A percentile compares a stretch with the other conserved stretches of the same genome.
phyloP scores from a whole-genome alignment of 2,329 filamentous ascomycete genomes.

The Orbilia brochopaga region DNA sequence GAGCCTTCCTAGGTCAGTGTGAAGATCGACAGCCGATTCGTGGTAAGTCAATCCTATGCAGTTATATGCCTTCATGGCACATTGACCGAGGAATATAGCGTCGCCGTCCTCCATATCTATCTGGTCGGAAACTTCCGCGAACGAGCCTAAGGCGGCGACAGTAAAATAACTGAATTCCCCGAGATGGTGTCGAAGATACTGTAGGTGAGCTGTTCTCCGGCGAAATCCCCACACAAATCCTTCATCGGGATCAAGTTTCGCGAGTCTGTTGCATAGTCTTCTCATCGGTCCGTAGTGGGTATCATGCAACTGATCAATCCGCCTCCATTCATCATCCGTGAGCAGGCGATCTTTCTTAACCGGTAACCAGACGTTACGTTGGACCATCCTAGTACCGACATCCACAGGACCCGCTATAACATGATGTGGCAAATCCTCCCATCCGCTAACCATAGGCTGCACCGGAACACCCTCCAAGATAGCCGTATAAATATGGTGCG shows the following conservation, averaged over 20 bases:
- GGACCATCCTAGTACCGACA: neutral
- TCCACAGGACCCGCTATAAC: neutral
- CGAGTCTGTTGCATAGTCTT: constrained; percentile 2
- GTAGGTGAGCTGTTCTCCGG: constrained; percentile 7
- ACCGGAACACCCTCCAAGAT: constrained; percentile 5
- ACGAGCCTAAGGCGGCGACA: neutral
- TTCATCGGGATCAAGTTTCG: neutral
- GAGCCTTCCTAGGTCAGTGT: neutral
- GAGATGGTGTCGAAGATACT: constrained; percentile 3
- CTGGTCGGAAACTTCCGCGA: constrained; percentile 1
- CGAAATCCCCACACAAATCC: constrained; percentile 6
- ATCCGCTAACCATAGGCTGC: neutral
- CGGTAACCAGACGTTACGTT: constrained; percentile 4
- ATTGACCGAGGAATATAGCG: constrained; percentile 1
- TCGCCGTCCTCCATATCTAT: neutral
- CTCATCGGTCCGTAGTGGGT: neutral
- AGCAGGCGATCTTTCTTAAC: neutral
- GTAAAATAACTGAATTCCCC: constrained; percentile 23
- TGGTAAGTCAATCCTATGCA: neutral
- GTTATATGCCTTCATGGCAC: constrained; percentile 10
- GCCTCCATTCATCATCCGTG: constrained; percentile 14
- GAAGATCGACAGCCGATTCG: neutral
- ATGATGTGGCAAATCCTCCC: neutral
- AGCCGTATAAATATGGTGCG: constrained; percentile 3
- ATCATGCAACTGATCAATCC: neutral